Percentiles rank a stretch among this genome's conserved stretches.
Evolutionary conservation across 2,329 filamentous ascomycete species (phyloP).

Genomic region (Aspergillus flavus): DNA sequence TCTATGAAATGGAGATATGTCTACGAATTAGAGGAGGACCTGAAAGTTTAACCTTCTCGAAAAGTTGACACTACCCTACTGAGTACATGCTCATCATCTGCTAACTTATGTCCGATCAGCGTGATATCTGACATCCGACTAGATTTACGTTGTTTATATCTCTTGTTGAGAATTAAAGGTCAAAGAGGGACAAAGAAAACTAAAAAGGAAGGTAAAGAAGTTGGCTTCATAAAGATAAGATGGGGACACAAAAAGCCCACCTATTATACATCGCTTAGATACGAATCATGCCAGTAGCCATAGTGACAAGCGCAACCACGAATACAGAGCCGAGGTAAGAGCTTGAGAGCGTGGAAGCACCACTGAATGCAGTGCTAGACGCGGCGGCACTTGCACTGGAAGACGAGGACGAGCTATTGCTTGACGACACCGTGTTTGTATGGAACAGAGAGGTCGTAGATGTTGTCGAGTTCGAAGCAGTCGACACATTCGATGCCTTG

Average conservation of each 20-base stretch:
- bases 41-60: too few relatives aligned
- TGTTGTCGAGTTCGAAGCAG: neutral
- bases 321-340: neutral
- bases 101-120: neutral
- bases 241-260: neutral
- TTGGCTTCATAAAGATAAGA: neutral
- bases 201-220: neutral
- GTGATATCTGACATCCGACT: neutral
- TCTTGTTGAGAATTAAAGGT: neutral
- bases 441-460: neutral
- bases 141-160: neutral
- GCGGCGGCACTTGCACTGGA: neutral
- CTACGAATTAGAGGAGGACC: too few relatives aligned
- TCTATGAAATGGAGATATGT: too few relatives aligned
- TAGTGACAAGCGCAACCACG: neutral
- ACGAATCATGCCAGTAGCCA: neutral
- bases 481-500: neutral
- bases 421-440: neutral
- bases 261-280: neutral
- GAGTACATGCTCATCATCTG: too few relatives aligned
- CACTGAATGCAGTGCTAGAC: neutral
- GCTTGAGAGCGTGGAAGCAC: neutral
- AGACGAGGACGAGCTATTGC: neutral
- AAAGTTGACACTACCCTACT: too few relatives aligned
- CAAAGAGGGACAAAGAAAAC: neutral